Base-by-base conservation (phyloP, 345 rosid species). In the Triadica sebifera region DNA sequence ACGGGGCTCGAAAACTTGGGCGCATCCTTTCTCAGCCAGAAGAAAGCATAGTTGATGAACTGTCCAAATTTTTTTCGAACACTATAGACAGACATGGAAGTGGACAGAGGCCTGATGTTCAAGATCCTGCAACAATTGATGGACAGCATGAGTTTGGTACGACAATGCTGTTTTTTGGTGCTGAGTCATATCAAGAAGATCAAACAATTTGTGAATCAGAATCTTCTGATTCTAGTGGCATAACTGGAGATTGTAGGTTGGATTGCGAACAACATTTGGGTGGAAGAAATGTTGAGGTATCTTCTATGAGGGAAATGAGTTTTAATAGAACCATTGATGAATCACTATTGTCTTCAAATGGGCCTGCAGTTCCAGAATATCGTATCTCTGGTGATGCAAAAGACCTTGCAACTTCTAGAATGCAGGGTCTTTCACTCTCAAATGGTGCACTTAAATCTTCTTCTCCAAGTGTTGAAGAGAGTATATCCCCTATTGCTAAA, bases 1-100 rank as follows among this genome's bases (percentile, higher is more conserved):
- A 89, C 83, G 97, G 98, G 65, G 95, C 91, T 70, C 91, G 90
- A 61, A 94, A 94, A 78, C 97, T 94, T 75, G 93, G 89, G 22
- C 76, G 52, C 56, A 85, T 94, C 63, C 81, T 92, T 72, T 86
- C 83, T 72, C 86, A 78, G 77, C 84, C 87, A 69, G 89, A 84
- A 72, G 90, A 85, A 81, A 79, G 75, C 78, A 70, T 89, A 72
- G 78, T 81, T 43, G 73, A 75, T 69, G 92, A 88, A 80, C 92
- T 94, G 52, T 69, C 67, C 46, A 91, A 89, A 73, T 91, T 92
- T 71, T 92, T 94, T 79, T 84, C 89, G 1, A 91, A 89, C 82
- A 87, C 92, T 67, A 83, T 88, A 74, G 88, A 86, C 78, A 81
- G 91, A 79, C 97, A 89, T 87, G 90, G 91, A 75, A 89, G 86